Conservation (phyloP, 352 stramenopile species). For the Pythium myriotylum region DNA sequence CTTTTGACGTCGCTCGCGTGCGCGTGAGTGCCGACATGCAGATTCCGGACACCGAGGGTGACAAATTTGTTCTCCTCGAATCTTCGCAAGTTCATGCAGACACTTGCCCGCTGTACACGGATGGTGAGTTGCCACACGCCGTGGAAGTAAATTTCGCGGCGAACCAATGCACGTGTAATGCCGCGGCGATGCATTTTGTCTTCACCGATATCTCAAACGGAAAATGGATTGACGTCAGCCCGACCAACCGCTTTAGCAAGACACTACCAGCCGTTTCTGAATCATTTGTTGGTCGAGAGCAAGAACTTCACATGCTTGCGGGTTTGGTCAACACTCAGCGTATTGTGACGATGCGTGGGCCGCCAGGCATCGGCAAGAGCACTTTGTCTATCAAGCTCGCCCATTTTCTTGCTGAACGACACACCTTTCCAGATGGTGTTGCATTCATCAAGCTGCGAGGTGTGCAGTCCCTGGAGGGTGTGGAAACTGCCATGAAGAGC, state of each 20-base stretch:
- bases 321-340: constrained; percentile 57
- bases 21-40: constrained; percentile 75
- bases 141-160: constrained; percentile 57
- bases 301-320: constrained; percentile 72
- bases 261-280: constrained; percentile 66
- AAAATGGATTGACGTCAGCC: constrained; percentile 77
- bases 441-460: constrained; percentile 71
- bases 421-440: constrained; percentile 73
- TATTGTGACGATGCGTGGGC: constrained; percentile 72
- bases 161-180: constrained; percentile 58
- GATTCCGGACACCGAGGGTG: constrained; percentile 57
- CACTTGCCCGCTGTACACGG: constrained; percentile 42
- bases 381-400: constrained; percentile 72
- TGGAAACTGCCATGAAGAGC: constrained; percentile 77
- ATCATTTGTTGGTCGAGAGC: constrained; percentile 74
- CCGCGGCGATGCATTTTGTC: constrained; percentile 55
- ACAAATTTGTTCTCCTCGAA: constrained; percentile 81
- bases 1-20: constrained; percentile 73
- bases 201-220: constrained; percentile 74
- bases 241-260: constrained; percentile 68
- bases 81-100: constrained; percentile 65
- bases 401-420: constrained; percentile 74
- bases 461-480: constrained; percentile 68
- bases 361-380: constrained; percentile 79
- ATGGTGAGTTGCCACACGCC: constrained; percentile 30